Percentiles rank a stretch among this genome's conserved stretches.
Conservation (phyloP, 192 early-diverging fungal species). For the Backusella macrospora region DNA sequence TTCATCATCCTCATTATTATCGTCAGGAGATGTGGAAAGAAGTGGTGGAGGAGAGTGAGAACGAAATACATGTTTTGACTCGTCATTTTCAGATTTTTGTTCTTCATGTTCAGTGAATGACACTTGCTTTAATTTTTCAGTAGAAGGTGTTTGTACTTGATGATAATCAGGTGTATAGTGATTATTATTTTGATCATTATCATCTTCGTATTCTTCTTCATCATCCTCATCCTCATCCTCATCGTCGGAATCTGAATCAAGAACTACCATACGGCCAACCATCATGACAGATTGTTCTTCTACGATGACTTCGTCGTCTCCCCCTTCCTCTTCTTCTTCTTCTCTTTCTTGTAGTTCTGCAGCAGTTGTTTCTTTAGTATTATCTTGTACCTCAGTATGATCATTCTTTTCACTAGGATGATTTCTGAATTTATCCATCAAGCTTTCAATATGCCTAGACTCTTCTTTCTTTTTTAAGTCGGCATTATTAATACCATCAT, state of each 20-base stretch:
- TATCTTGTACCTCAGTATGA: neutral
- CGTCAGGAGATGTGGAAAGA: neutral
- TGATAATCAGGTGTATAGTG: neutral
- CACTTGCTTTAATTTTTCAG: neutral
- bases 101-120: neutral
- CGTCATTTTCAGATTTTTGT: neutral
- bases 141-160: neutral
- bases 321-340: too few relatives aligned
- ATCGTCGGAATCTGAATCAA: neutral
- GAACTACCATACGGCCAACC: constrained; percentile 15
- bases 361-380: neutral
- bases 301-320: too few relatives aligned
- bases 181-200: neutral
- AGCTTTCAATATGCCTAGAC: neutral
- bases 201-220: neutral
- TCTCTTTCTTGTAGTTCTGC: neutral
- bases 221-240: constrained; percentile 6
- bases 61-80: neutral
- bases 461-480: neutral
- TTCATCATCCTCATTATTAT: neutral
- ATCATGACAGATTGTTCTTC: neutral
- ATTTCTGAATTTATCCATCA: neutral
- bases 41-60: neutral
- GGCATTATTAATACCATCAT: neutral
- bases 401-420: constrained; percentile 5